Base-by-base conservation (phyloP, 371 early-diverging fungal species). In the Mucor indicus region DNA sequence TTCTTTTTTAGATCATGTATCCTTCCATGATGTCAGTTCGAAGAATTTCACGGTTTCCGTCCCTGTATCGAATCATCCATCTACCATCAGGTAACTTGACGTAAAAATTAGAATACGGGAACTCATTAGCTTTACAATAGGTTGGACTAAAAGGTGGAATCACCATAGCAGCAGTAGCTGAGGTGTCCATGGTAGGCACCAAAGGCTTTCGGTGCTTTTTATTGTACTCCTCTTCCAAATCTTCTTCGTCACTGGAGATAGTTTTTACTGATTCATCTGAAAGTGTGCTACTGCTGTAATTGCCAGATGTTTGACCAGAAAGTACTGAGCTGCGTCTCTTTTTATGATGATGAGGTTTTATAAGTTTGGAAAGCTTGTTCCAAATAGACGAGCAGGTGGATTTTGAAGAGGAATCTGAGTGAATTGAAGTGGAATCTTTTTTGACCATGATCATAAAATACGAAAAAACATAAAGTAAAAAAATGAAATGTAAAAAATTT, bases 61-160 rank as follows among this genome's bases (percentile, higher is more conserved):
- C 57, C 25, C 75, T 67, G 32, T 70, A 74, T 33, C 75, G 48
- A 10, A 74, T 45, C 75, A 74, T 70, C 61, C 67, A 74, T 21
- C 58, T 39, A n/a, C 75, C 75, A 46, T 74, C 62, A 9, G 75
- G 75, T 4, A 74, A 12, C 27, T 68, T 67, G 3, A 69, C 55
- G 40, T 74, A 74, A 50, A 74, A 74, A 35, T 74, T 74, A n/a
- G 75, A 74, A 30, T 74, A 74, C 31, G 75, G 75, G 16, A 74
- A 74, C 7, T 70, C 66, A 36, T 70, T 65, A 10, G 51, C 29
- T 49, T 70, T 64, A 22, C 57, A 60, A 22, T 70, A 70, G 7
- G 75, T 74, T 16, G 75, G 75, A 39, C 75, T 74, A 40, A 63
- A 74, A 23, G 75, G 75, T 16, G 75, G 75, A 38, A 74, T 58